Evolutionary conservation across 2,329 filamentous ascomycete genomes (phyloP).

Genomic region (Emergomyces pasteurianus): DNA sequence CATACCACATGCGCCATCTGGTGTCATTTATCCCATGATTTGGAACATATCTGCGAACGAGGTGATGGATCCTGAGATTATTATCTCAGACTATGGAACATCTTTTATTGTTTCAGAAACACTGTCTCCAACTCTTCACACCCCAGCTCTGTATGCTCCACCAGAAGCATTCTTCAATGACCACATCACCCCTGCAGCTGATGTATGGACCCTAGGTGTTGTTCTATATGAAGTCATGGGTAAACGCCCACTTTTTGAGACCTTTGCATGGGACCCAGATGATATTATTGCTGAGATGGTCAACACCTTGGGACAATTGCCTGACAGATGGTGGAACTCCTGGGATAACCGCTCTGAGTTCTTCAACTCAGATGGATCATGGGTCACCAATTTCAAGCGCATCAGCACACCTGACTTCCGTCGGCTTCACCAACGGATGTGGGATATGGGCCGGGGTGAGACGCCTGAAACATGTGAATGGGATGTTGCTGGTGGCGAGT

Average conservation of each 20-base stretch:
- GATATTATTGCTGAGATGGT: too few relatives aligned
- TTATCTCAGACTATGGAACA: conserved; percentile 17
- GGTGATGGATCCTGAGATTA: conserved; percentile 11
- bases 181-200: conserved; percentile 9
- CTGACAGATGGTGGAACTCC: too few relatives aligned
- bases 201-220: conserved; percentile 15
- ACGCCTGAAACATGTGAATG: too few relatives aligned
- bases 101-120: conserved; percentile 13
- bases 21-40: conserved; percentile 12
- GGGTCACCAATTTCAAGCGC: too few relatives aligned
- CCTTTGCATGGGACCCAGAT: conserved; percentile 11
- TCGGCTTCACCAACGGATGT: too few relatives aligned
- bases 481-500: too few relatives aligned
- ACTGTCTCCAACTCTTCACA: conserved; percentile 13
- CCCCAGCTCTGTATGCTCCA: conserved; percentile 13
- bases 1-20: conserved; percentile 12
- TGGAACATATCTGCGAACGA: conserved; percentile 14
- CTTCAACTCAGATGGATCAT: too few relatives aligned
- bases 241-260: conserved; percentile 15
- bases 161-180: conserved; percentile 13
- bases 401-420: too few relatives aligned
- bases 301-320: too few relatives aligned
- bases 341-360: too few relatives aligned
- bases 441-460: too few relatives aligned
- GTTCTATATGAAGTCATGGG: conserved; percentile 13